Evolutionary conservation across 2,329 filamentous ascomycete species (phyloP).

Genomic region (Pseudogymnoascus sp.): DNA sequence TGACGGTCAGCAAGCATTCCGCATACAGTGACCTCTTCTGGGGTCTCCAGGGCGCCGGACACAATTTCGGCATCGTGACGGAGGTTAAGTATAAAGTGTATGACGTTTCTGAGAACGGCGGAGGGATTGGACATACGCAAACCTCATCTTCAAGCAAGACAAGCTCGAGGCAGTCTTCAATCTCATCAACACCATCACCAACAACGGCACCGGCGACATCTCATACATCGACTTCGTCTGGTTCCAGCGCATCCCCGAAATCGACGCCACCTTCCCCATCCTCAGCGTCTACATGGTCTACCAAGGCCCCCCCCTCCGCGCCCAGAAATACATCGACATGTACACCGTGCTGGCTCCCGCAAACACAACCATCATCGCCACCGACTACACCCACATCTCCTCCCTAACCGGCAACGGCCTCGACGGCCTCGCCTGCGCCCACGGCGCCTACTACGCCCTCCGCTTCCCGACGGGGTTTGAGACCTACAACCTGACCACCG

Average conservation of each 20-base stretch:
- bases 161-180: constrained; percentile 30
- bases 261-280: constrained; percentile 30
- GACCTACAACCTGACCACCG: constrained; percentile 5
- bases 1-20: constrained; percentile 32
- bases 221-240: constrained; percentile 42
- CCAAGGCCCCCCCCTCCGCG: constrained; percentile 26
- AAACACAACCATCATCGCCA: background rate
- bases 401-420: background rate
- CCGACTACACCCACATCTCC: background rate
- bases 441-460: background rate
- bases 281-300: constrained; percentile 32
- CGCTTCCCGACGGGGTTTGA: constrained; percentile 9
- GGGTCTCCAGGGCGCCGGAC: constrained; percentile 28
- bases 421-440: background rate
- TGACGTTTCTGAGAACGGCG: background rate
- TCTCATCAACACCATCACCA: background rate
- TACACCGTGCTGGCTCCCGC: background rate
- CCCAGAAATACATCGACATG: background rate
- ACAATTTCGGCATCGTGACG: constrained; percentile 38
- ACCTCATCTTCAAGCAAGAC: constrained; percentile 24
- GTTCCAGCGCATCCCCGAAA: constrained; percentile 33
- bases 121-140: background rate
- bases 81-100: constrained; percentile 29
- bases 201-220: constrained; percentile 11
- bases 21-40: constrained; percentile 44